These are phyloP conservation scores for Pistacia integerrima DNA, from an alignment of 345 rosid species.

Conservation along the genomic window DNA sequence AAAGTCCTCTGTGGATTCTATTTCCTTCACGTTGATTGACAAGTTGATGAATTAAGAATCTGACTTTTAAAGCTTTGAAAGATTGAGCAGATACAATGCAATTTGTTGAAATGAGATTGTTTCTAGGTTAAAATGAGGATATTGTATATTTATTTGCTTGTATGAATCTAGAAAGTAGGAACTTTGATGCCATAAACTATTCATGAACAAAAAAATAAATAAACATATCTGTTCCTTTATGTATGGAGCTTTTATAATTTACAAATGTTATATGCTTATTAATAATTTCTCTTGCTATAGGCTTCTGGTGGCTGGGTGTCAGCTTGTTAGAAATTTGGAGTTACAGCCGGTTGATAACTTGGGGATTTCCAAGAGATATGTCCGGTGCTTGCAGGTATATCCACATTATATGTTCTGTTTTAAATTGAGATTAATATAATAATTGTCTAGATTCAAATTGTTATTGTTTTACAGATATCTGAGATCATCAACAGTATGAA, in stretches of 20 bases:
- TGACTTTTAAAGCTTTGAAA: background rate
- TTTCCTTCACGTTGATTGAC: background rate
- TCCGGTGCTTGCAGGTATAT: constrained; percentile 15
- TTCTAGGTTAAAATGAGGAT: background rate
- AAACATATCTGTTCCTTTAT: background rate
- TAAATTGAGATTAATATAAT: background rate
- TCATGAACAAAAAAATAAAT: background rate
- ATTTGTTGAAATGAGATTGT: background rate
- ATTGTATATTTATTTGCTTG: background rate
- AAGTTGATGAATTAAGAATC: background rate
- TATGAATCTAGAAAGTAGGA: background rate
- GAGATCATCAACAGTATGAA: constrained; percentile 24
- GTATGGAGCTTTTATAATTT: background rate
- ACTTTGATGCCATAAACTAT: background rate
- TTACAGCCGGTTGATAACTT: constrained; percentile 15
- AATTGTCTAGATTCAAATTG: background rate
- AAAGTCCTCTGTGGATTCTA: background rate
- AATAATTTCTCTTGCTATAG: constrained; percentile 1
- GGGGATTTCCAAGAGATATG: constrained; percentile 20
- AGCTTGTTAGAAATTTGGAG: constrained; percentile 6
- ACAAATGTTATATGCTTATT: background rate
- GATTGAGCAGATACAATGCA: background rate
- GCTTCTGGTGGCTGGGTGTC: constrained; percentile 25
- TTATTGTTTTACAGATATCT: constrained; percentile 19
- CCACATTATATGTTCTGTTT: background rate